Base-by-base conservation (phyloP, 768 basidiomycete species). In the Russula griseocarnosa region DNA sequence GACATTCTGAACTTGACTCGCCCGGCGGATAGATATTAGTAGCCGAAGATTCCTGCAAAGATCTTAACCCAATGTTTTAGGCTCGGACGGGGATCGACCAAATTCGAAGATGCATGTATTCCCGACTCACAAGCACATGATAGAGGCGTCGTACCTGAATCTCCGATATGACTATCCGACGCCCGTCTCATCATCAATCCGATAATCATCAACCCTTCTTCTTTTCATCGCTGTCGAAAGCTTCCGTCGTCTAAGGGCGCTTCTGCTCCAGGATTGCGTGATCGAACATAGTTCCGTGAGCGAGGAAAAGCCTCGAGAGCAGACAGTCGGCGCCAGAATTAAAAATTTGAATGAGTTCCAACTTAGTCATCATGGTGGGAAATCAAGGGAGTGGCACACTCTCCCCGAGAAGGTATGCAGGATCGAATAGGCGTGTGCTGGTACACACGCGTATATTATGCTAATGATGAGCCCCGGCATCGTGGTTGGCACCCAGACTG, bases 381-480 rank as follows among this genome's bases (percentile, higher is more conserved):
- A 6, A 50, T 20, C 34, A 44, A 11, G 30, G 26, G 8, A 58
- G 11, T 24, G 20, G 18, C 11, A 36, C 36, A 50, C 38, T 59
- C 73, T 90, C 88, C 60, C 88, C 87, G 69, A 86, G 90, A n/a
- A 93, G 71, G 85, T 87, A 94, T 4, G 86, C 82, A 64, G 92
- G 79, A 70, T 88, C 83, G 70, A 86, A 91, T 9, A 91, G 72
- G 66, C 77, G 80, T 1, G 70, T 71, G 1, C 79, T 80, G 34
- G 82, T 77, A 18, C 88, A 88, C 32, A 90, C 85, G 0, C 78
- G 62, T 70, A 94, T 81, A 11, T 86, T 74, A 96, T 91, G 49
- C 84, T 84, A 69, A 83, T 80, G 63, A 89, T 82, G 55, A 94
- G 79, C 1, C 93, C 92, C 0, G 92, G 92, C 20, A 95, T 70